Conservation (phyloP, 306 rosid species). For the Fragaria vesca region DNA sequence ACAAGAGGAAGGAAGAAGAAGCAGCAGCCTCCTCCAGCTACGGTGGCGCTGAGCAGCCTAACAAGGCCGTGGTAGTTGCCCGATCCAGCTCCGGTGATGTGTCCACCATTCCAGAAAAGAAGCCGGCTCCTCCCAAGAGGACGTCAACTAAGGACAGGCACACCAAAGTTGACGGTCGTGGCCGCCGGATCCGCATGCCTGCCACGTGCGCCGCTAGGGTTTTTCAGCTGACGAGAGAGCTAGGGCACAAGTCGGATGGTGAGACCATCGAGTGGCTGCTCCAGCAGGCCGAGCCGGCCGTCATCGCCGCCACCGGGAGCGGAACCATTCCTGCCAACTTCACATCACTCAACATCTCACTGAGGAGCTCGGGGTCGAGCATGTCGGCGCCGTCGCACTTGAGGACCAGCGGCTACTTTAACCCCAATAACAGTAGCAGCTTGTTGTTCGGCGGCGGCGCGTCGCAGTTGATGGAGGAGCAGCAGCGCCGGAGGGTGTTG, state of each 20-base stretch:
- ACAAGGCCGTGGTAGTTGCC: not conserved
- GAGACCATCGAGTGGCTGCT: conserved; percentile 97
- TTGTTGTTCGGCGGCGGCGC: conserved; percentile 4
- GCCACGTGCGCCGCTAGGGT: conserved; percentile 95
- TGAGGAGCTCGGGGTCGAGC: conserved; percentile 90
- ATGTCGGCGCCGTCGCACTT: conserved; percentile 87
- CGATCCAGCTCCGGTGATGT: not conserved
- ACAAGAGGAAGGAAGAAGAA: conserved; percentile 37
- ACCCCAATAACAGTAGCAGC: conserved; percentile 37
- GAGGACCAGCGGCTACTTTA: conserved; percentile 46
- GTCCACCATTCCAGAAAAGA: conserved; percentile 33
- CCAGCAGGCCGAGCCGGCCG: conserved; percentile 90
- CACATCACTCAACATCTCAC: conserved; percentile 85
- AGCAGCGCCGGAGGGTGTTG: conserved; percentile 35
- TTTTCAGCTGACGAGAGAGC: conserved; percentile 82
- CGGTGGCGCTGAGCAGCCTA: conserved; percentile 1
- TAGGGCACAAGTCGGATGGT: conserved; percentile 92
- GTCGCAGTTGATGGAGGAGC: conserved; percentile 49
- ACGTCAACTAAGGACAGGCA: conserved; percentile 80
- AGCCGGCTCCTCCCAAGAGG: conserved; percentile 57
- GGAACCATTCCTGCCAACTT: conserved; percentile 96
- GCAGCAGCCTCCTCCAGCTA: conserved; percentile 36
- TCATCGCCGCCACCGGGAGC: conserved; percentile 90
- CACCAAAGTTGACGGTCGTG: conserved; percentile 92
- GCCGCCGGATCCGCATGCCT: conserved; percentile 99